A percentile compares a stretch with the other conserved stretches of the same genome.
Evolutionary conservation across 2,329 filamentous ascomycete genomes (phyloP).

Genomic region (Xylaria sp.): DNA sequence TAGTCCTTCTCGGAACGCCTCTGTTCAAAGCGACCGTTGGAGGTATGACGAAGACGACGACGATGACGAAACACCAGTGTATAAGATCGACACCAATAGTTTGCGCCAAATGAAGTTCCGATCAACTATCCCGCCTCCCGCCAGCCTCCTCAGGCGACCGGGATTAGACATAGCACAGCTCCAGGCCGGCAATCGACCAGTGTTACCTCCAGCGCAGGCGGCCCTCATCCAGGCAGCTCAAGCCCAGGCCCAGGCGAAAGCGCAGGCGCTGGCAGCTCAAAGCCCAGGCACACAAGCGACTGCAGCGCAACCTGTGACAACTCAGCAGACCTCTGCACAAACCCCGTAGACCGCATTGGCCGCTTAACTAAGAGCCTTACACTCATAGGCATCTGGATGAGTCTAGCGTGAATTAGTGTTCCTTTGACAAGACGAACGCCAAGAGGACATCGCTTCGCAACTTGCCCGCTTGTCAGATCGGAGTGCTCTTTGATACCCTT

Average conservation of each 20-base stretch:
- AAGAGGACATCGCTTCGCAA: background rate
- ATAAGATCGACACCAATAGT: slow-evolving; percentile 76
- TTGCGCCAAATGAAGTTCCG: slow-evolving; percentile 65
- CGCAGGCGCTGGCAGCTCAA: slow-evolving; percentile 27
- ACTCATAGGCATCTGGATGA: background rate
- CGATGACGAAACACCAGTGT: slow-evolving; percentile 74
- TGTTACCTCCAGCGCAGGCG: slow-evolving; percentile 33
- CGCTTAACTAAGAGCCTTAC: background rate
- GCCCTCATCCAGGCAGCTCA: slow-evolving; percentile 27
- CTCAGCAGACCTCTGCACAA: slow-evolving; percentile 17
- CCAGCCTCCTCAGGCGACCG: slow-evolving; percentile 48
- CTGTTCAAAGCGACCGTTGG: slow-evolving; percentile 68
- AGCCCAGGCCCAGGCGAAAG: slow-evolving; percentile 23
- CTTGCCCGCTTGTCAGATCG: slow-evolving; percentile 14
- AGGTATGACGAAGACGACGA: slow-evolving; percentile 86
- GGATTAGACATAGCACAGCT: slow-evolving; percentile 39
- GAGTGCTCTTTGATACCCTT: slow-evolving; percentile 30
- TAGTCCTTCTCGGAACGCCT: slow-evolving; percentile 41
- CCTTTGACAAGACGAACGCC: background rate
- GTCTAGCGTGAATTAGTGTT: slow-evolving; percentile 2
- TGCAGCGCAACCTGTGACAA: slow-evolving; percentile 9
- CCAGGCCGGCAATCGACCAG: slow-evolving; percentile 33
- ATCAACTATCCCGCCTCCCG: slow-evolving; percentile 60
- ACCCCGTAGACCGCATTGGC: slow-evolving; percentile 10
- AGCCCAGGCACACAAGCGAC: slow-evolving; percentile 23